phyloP scores from a whole-genome alignment of 345 rosid species.

The Punica granatum region DNA sequence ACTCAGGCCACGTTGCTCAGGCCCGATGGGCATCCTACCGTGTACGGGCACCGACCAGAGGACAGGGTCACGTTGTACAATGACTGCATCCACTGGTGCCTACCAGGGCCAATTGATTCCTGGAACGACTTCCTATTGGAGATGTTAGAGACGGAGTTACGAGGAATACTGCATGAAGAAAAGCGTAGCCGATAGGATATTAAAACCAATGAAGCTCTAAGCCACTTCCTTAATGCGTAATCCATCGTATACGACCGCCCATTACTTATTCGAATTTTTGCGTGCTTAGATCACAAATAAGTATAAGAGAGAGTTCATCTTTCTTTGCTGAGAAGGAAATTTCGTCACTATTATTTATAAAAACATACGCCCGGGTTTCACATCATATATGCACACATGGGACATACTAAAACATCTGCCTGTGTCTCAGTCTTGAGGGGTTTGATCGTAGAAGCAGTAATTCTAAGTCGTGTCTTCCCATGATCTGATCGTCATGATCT shows the following conservation, averaged over 20 bases:
- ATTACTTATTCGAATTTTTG: too few relatives aligned
- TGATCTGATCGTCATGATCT: too few relatives aligned
- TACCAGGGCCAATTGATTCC: slow-evolving; percentile 77
- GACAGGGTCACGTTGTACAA: slow-evolving; percentile 57
- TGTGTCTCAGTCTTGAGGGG: background rate
- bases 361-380: too few relatives aligned
- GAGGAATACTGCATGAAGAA: background rate
- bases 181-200: background rate
- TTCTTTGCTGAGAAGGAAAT: too few relatives aligned
- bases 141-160: slow-evolving; percentile 48
- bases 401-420: background rate
- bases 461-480: too few relatives aligned
- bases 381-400: background rate
- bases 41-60: slow-evolving; percentile 46
- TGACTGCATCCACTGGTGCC: slow-evolving; percentile 90
- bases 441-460: too few relatives aligned
- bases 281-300: too few relatives aligned
- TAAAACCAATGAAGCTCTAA: too few relatives aligned
- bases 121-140: slow-evolving; percentile 69
- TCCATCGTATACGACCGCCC: too few relatives aligned
- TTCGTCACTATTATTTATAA: too few relatives aligned
- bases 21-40: slow-evolving; percentile 75
- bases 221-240: background rate
- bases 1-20: slow-evolving; percentile 51
- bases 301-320: too few relatives aligned